Evolutionary conservation across 1,284 basidiomycete genomes (phyloP).

Genomic region (Rhodotorula sp.): DNA sequence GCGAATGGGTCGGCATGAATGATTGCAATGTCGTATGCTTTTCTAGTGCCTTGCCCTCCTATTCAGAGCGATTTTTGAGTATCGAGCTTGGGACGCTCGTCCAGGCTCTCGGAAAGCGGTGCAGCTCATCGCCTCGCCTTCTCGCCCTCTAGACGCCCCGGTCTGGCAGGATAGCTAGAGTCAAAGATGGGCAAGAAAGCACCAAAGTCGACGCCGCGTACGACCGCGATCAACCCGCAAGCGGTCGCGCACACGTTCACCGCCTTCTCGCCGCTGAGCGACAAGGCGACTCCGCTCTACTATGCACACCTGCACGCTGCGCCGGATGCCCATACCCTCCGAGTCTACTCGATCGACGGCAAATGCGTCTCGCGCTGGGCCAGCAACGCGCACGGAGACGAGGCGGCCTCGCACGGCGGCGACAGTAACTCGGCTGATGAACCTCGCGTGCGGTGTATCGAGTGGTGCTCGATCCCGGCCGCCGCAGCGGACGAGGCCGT

Average conservation of each 20-base stretch:
- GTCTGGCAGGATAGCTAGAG: too few species aligned
- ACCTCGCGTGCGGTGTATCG: conserved; percentile 28
- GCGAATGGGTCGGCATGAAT: conserved; percentile 5
- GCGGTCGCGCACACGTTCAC: conserved; percentile 24
- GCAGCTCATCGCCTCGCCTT: background rate
- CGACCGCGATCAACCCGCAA: conserved; percentile 42
- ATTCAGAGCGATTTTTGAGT: background rate
- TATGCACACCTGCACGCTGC: conserved; percentile 37
- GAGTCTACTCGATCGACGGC: conserved; percentile 34
- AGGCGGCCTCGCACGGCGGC: background rate
- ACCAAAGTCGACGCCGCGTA: conserved; percentile 24
- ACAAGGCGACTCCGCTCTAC: background rate
- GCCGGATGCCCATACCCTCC: conserved; percentile 38
- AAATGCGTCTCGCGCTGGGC: conserved; percentile 39
- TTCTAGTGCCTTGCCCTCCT: background rate
- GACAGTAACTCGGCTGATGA: conserved; percentile 22
- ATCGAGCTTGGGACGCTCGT: background rate
- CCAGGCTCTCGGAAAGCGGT: background rate
- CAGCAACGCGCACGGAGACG: conserved; percentile 19
- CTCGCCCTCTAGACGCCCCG: background rate
- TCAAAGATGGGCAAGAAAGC: conserved; percentile 38
- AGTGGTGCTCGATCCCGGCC: conserved; percentile 30
- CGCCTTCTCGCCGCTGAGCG: conserved; percentile 14
- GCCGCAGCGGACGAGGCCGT: background rate
- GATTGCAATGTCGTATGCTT: conserved; percentile 5